Evolutionary conservation across 805 yeast species (phyloP), one percentile per base, ranked within the genome.

Genomic region (Saturnispora dispora): DNA sequence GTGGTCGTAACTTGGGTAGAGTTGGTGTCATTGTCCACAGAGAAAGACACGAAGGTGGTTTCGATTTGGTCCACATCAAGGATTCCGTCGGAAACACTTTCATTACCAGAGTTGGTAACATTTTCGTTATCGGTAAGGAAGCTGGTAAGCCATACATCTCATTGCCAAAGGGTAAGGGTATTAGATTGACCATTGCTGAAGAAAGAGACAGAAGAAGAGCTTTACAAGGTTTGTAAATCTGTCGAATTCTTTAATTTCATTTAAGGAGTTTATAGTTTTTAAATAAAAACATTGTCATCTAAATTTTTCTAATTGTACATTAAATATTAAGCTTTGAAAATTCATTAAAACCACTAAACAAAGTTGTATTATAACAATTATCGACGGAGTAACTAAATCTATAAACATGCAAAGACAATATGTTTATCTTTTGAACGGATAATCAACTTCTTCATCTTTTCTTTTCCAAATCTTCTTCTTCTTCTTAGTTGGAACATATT

Each of bases 161-260:
- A 57, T 80, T 89, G 75, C 96, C 97, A 79, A 89, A 88, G 91
- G 97, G 96, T 79, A 89, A 89, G 84, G 97, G 97, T 85, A 85
- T 89, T 76, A 89, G 89, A 82, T 83, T 89, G 72, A 73, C 91
- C 68, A 89, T 89, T 72, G 79, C 96, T 71, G 96, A 89, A 80
- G 96, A 89, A 83, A 88, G 96, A 79, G 96, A 89, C 87, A 83
- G 90, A 82, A 90, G 95, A 78, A 86, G 96, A 78, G 89, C 91
- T 70, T 85, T 80, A 72, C 74, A 72, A 64, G 80, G 79, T 72
- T 73, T 76, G 69, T 73, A 73, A 74, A 47, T 57, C 32, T 46
- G 42, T 35, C 47, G 32, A 37, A 30, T 47, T 40, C 41, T 30
- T 30, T 20, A 10, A 30, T 39, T 36, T 40, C 39, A 39, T 22